Conservation (phyloP, 108 stramenopile genomes). For the Nitzschia sp. region DNA sequence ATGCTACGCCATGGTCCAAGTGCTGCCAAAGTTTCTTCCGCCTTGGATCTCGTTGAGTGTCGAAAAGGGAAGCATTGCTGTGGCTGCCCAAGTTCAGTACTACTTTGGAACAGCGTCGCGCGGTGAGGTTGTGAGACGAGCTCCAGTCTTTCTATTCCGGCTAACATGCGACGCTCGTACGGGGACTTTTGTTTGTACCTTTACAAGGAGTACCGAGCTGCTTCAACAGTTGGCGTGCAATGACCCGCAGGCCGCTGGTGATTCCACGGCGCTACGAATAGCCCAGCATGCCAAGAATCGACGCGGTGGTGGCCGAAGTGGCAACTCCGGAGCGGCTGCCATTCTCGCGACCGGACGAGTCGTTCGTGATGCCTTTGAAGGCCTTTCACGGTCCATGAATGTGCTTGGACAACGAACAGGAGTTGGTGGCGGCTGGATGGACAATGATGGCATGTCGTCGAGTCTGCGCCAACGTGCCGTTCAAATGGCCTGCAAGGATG, state of each 20-base stretch:
- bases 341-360: constrained; percentile 58
- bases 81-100: constrained; percentile 68
- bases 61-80: constrained; percentile 76
- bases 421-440: constrained; percentile 83
- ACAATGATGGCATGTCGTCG: constrained; percentile 61
- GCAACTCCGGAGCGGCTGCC: constrained; percentile 21
- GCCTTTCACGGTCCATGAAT: constrained; percentile 78
- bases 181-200: constrained; percentile 71
- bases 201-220: constrained; percentile 59
- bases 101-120: background rate
- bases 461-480: constrained; percentile 73
- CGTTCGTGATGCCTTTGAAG: constrained; percentile 81
- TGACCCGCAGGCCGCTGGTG: constrained; percentile 61
- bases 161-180: constrained; percentile 81
- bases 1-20: constrained; percentile 73
- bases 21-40: constrained; percentile 59
- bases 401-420: constrained; percentile 81
- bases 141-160: constrained; percentile 71
- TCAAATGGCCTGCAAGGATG: constrained; percentile 69
- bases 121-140: background rate
- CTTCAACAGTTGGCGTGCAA: constrained; percentile 76
- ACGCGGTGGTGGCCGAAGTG: constrained; percentile 4
- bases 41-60: constrained; percentile 73
- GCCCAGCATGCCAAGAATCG: constrained; percentile 47
- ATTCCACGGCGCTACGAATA: constrained; percentile 61